phyloP scores from a whole-genome alignment of 805 yeast species.

The Ogataea trehaloabstinens region DNA sequence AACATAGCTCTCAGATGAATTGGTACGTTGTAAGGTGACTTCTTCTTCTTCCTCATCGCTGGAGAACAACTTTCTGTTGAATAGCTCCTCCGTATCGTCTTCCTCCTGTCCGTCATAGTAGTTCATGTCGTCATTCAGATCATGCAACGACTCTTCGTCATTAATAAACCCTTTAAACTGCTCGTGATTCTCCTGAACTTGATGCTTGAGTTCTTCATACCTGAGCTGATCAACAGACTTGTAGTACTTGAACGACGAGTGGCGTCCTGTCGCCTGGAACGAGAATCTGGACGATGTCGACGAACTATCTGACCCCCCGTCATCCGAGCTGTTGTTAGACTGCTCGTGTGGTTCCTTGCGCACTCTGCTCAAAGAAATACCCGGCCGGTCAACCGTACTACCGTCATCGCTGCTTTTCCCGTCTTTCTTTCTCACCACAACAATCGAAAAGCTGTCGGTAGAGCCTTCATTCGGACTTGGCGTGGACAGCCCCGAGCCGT shows the following conservation, averaged over 20 bases:
- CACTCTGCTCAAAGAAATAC: background rate
- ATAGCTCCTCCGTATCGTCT: slow-evolving; percentile 39
- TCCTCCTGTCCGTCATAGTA: slow-evolving; percentile 29
- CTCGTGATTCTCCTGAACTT: slow-evolving; percentile 15
- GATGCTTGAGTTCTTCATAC: slow-evolving; percentile 20
- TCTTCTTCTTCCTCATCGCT: slow-evolving; percentile 21
- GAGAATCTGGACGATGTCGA: slow-evolving; percentile 33
- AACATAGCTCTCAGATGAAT: background rate
- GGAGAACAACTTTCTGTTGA: slow-evolving; percentile 36
- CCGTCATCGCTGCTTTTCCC: slow-evolving; percentile 1
- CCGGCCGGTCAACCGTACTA: background rate
- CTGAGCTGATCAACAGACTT: slow-evolving; percentile 32
- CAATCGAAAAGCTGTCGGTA: slow-evolving; percentile 22
- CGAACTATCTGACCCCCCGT: slow-evolving; percentile 7
- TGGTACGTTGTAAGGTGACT: background rate
- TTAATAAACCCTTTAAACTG: slow-evolving; percentile 25
- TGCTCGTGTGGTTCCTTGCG: background rate
- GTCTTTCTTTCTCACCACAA: slow-evolving; percentile 15
- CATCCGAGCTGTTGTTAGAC: background rate
- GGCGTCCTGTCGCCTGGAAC: slow-evolving; percentile 34
- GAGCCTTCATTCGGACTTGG: slow-evolving; percentile 9
- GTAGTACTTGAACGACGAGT: slow-evolving; percentile 36
- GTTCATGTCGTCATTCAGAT: slow-evolving; percentile 33
- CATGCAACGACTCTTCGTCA: slow-evolving; percentile 25
- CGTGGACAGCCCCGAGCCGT: background rate